phyloP scores from a whole-genome alignment of 371 early-diverging fungal genomes.

The Mortierella sp. region DNA sequence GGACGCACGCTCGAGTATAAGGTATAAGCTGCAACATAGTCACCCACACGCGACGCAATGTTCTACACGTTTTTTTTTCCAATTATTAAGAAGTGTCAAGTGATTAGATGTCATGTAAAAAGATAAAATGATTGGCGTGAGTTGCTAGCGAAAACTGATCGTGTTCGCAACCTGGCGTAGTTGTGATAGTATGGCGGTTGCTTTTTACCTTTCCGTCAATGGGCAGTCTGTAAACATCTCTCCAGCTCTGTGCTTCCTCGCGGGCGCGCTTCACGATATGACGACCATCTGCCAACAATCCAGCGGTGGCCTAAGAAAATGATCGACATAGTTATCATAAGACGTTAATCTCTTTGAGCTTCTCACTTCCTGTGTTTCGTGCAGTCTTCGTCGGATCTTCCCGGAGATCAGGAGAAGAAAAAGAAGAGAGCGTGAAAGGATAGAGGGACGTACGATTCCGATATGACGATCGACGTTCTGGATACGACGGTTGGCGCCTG shows the following conservation, averaged over 20 bases:
- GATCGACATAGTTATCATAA: neutral
- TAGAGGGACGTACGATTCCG: constrained; percentile 82
- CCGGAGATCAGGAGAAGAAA: neutral
- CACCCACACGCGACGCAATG: constrained; percentile 93
- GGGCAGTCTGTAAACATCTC: constrained; percentile 86
- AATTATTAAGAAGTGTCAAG: neutral
- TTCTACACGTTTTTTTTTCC: constrained; percentile 61
- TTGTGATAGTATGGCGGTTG: neutral
- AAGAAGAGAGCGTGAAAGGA: neutral
- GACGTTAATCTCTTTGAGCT: neutral
- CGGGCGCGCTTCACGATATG: constrained; percentile 92
- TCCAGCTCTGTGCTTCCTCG: constrained; percentile 93
- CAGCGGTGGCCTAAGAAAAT: constrained; percentile 84
- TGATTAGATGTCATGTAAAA: neutral
- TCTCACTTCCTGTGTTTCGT: neutral
- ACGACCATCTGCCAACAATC: constrained; percentile 95
- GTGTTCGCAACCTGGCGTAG: neutral
- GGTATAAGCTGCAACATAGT: constrained; percentile 96
- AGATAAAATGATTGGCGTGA: neutral
- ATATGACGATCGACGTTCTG: constrained; percentile 92
- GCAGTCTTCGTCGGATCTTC: neutral
- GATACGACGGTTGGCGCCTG: constrained; percentile 93
- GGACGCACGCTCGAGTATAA: constrained; percentile 98
- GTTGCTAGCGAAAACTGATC: neutral
- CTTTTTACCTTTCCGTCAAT: constrained; percentile 85